These are phyloP conservation scores for Cubamyces sp. DNA, from an alignment of 768 basidiomycete species.

Conservation along the genomic window DNA sequence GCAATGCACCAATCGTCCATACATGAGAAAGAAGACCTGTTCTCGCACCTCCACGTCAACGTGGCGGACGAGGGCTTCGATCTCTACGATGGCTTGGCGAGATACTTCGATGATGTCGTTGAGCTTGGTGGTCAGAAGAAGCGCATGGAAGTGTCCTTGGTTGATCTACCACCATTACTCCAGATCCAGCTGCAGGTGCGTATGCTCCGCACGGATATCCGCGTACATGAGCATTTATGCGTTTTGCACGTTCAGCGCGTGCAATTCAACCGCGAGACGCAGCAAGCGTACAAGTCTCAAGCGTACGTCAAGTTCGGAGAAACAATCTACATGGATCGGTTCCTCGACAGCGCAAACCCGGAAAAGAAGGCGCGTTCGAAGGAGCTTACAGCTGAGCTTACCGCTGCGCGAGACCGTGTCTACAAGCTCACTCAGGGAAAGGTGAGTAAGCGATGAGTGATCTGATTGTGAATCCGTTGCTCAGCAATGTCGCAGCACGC, in stretches of 20 bases:
- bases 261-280: slow-evolving; percentile 91
- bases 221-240: slow-evolving; percentile 8
- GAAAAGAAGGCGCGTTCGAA: slow-evolving; percentile 75
- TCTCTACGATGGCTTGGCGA: slow-evolving; percentile 90
- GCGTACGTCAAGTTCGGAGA: slow-evolving; percentile 92
- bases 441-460: slow-evolving; percentile 43
- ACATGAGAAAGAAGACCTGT: slow-evolving; percentile 88
- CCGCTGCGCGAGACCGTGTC: slow-evolving; percentile 65
- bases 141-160: slow-evolving; percentile 83
- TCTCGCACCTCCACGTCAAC: slow-evolving; percentile 93
- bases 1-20: slow-evolving; percentile 54
- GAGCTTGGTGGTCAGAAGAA: slow-evolving; percentile 88
- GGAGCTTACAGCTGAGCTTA: slow-evolving; percentile 68
- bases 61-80: slow-evolving; percentile 89
- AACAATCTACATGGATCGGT: slow-evolving; percentile 89
- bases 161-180: slow-evolving; percentile 86
- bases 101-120: slow-evolving; percentile 88
- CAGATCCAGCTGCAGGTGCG: slow-evolving; percentile 95
- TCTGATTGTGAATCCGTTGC: not conserved
- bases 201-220: not conserved
- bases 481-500: slow-evolving; percentile 49
- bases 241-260: slow-evolving; percentile 63
- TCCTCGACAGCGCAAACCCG: slow-evolving; percentile 75
- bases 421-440: slow-evolving; percentile 72
- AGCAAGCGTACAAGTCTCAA: slow-evolving; percentile 94